Percentiles rank a stretch among this genome's conserved stretches.
These are phyloP conservation scores for Phytophthora idaei DNA, from an alignment of 352 stramenopile species.

Conservation along the genomic window DNA sequence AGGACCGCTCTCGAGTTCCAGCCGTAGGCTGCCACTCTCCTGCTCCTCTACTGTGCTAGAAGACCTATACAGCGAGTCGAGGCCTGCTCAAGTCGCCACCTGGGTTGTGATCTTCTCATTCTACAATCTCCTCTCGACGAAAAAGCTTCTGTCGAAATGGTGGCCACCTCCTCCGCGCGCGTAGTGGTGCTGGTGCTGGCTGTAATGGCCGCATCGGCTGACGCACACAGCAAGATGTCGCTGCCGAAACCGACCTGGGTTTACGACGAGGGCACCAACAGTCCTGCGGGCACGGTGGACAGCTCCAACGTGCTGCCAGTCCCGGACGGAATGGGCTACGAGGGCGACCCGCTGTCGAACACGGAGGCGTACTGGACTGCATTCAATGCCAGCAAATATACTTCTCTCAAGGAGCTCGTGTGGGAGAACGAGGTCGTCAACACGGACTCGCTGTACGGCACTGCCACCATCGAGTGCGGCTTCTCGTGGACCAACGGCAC, in stretches of 20 bases:
- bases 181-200: slow-evolving; percentile 17
- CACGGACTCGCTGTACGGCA: slow-evolving; percentile 37
- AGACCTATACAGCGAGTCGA: neutral
- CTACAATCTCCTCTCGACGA: slow-evolving; percentile 11
- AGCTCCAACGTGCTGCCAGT: slow-evolving; percentile 34
- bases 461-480: slow-evolving; percentile 45
- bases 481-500: slow-evolving; percentile 42
- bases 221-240: slow-evolving; percentile 42
- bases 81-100: slow-evolving; percentile 6
- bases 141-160: slow-evolving; percentile 4
- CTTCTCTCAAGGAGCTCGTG: slow-evolving; percentile 51
- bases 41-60: slow-evolving; percentile 11
- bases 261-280: slow-evolving; percentile 36
- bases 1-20: slow-evolving; percentile 23
- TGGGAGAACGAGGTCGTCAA: slow-evolving; percentile 38
- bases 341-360: slow-evolving; percentile 37
- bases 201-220: slow-evolving; percentile 16
- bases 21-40: slow-evolving; percentile 3
- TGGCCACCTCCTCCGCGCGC: slow-evolving; percentile 7
- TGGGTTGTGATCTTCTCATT: slow-evolving; percentile 11
- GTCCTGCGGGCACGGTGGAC: slow-evolving; percentile 29
- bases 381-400: slow-evolving; percentile 53
- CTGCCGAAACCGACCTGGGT: slow-evolving; percentile 41
- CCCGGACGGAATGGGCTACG: slow-evolving; percentile 34
- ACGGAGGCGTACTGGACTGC: slow-evolving; percentile 39